Evolutionary conservation across 257 asterid genomes (phyloP), one percentile per base, ranked within the genome.

Genomic region (Lycium ferocissimum): DNA sequence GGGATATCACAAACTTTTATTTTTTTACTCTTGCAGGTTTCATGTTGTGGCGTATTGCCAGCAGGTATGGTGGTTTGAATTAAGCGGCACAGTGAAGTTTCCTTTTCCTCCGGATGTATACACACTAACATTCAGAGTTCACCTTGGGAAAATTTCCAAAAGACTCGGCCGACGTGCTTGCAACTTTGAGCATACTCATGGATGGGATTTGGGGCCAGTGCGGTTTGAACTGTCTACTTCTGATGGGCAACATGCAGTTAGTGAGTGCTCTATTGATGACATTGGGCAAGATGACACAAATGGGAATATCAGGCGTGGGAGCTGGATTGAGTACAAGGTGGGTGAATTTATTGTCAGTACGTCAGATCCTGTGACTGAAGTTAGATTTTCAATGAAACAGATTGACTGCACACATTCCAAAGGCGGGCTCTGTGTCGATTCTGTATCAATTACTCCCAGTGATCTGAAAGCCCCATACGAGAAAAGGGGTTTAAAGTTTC

Each of bases 61-160:
- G 88, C 99, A 97, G 91, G 89, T 92, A 89, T 95, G 99, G 99
- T 97, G 99, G 99, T 94, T 94, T 84, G 99, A 97, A 90, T 94
- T 95, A 40, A 96, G 93, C 47, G 99, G 99, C 45, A 11, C 51
- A 20, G 93, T 95, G 58, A 94, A 90, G 49, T 97, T 97, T 86
- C 98, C 98, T 26, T 92, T 95, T 85, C 97, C 98, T 67, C 98
- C 98, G 8, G 99, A 94, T 86, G 54, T 90, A 82, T 95, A 97
- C 71, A 87, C 97, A 1, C 80, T 97, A 56, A 94, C 98, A 18
- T 95, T 92, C 80, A 89, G 98, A 75, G 90, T 95, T 84, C 99
- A 97, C 91, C 94, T 94, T 7, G 99, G 99, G 58, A 90, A 90
- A 85, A 93, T 90, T 82, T 89, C 94, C 53, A 93, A 91, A 87